Conservation (phyloP, 768 basidiomycete genomes). For the Thelephora aurantiotincta region DNA sequence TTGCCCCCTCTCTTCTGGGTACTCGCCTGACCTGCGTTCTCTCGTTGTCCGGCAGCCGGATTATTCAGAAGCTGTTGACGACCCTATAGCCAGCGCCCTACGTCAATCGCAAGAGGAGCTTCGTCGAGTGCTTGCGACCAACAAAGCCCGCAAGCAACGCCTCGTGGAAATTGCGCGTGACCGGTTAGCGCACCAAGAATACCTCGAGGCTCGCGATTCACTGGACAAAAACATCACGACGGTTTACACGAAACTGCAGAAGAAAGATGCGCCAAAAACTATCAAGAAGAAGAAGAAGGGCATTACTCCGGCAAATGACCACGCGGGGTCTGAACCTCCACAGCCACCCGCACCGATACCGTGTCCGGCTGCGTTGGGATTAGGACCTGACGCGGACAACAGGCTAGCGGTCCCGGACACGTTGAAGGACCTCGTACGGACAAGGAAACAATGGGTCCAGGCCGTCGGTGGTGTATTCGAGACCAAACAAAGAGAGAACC, state of each 20-base stretch:
- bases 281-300: slow-evolving; percentile 63
- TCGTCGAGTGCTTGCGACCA: slow-evolving; percentile 58
- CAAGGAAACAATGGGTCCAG: slow-evolving; percentile 68
- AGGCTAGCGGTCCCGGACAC: slow-evolving; percentile 49
- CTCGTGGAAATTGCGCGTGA: slow-evolving; percentile 69
- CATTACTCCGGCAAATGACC: background rate
- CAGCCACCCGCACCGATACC: slow-evolving; percentile 30
- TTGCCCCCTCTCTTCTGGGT: background rate
- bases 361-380: slow-evolving; percentile 57
- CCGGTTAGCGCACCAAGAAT: slow-evolving; percentile 85
- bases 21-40: background rate
- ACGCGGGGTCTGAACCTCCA: background rate
- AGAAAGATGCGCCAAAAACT: slow-evolving; percentile 63
- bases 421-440: slow-evolving; percentile 58
- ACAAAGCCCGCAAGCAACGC: slow-evolving; percentile 70
- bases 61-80: slow-evolving; percentile 71
- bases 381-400: slow-evolving; percentile 56
- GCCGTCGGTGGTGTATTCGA: slow-evolving; percentile 65
- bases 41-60: slow-evolving; percentile 36
- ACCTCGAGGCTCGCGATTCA: slow-evolving; percentile 68
- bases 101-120: slow-evolving; percentile 80
- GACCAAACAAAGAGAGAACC: slow-evolving; percentile 45
- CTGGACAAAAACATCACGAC: slow-evolving; percentile 75
- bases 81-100: slow-evolving; percentile 84
- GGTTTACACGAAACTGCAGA: slow-evolving; percentile 68